A percentile compares a stretch with the other conserved stretches of the same genome.
Conservation (phyloP, 345 rosid genomes). For the Erodium maritimum region DNA sequence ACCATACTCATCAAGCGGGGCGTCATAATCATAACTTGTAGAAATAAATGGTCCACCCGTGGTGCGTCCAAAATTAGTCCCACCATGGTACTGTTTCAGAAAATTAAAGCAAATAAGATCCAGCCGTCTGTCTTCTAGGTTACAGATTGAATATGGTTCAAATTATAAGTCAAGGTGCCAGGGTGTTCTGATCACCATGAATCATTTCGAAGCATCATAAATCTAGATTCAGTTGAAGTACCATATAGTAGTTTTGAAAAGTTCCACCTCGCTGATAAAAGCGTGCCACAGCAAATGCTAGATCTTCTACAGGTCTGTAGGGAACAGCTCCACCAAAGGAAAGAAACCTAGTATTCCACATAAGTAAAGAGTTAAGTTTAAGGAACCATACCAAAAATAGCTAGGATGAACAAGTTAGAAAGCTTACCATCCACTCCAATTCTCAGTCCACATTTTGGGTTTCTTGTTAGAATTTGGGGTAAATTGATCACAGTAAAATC, state of each 20-base stretch:
- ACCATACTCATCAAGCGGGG: slow-evolving; percentile 97
- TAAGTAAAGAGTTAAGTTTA: slow-evolving; percentile 1
- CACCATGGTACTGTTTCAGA: slow-evolving; percentile 72
- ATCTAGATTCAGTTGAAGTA: slow-evolving; percentile 14
- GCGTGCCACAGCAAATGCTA: slow-evolving; percentile 86
- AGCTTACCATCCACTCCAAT: slow-evolving; percentile 90
- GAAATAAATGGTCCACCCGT: slow-evolving; percentile 89
- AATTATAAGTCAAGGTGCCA: background rate
- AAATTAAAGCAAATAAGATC: slow-evolving; percentile 13
- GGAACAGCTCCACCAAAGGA: slow-evolving; percentile 77
- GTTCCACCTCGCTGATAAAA: slow-evolving; percentile 94
- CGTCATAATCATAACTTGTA: slow-evolving; percentile 95
- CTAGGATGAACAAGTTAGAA: slow-evolving; percentile 6
- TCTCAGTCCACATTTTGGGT: slow-evolving; percentile 98
- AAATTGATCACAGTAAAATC: slow-evolving; percentile 93
- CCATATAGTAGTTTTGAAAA: slow-evolving; percentile 95
- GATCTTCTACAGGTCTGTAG: slow-evolving; percentile 80
- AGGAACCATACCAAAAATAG: slow-evolving; percentile 5
- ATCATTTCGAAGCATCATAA: background rate
- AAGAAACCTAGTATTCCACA: slow-evolving; percentile 41
- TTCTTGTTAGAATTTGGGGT: slow-evolving; percentile 76
- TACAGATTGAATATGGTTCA: too few species aligned
- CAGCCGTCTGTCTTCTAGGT: background rate
- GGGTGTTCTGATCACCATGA: background rate
- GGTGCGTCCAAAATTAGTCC: slow-evolving; percentile 76